Base-by-base conservation (phyloP, 306 rosid genomes). In the Cicer yamashitae region DNA sequence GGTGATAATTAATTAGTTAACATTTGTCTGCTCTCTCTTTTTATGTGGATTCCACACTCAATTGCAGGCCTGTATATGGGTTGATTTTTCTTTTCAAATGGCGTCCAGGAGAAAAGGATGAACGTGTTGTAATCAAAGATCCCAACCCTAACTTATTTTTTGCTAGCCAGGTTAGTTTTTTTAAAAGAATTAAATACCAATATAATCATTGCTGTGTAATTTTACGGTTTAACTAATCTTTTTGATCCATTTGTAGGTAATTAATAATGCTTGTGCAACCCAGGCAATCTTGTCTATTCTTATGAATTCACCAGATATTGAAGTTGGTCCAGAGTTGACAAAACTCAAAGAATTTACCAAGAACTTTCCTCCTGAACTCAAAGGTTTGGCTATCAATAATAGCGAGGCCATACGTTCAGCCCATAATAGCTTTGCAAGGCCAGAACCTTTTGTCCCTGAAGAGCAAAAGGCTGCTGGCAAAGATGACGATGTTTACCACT, bases 191-290 rank as follows among this genome's bases (percentile, higher is more conserved):
- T 22, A 13, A 46, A 54, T 14, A 10, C 38, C 14, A 6, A 25
- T 17, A 41, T 58, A 40, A 6, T 47, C 30, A 41, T 20, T 39
- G 22, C 38, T 51, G 44, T 76, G 50, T 17, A 43, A 1, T 62
- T 74, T 65, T 53, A 15, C 53, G 34, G n/a, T 68, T 50, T 74
- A 76, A 47, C 77, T 87, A 22, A 78, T 72, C 48, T 43, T 53
- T 17, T 10, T 30, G 11, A 30, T 70, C 14, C 47, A 37, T 56
- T 61, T 71, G 73, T 73, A 96, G 99, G 99, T 92, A 25, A 96
- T 96, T 50, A 96, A 92, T 73, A 96, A 96, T 87, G 99, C 99
- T 63, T 96, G 99, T 86, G 99, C 99, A 70, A 96, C 96, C 70
- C 98, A 96, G 84, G 99, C 99, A 8, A 96, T 96, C 81, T 82